These are phyloP conservation scores for Penicillium robsamsonii DNA, from an alignment of 495 filamentous ascomycete genomes.

Conservation along the genomic window DNA sequence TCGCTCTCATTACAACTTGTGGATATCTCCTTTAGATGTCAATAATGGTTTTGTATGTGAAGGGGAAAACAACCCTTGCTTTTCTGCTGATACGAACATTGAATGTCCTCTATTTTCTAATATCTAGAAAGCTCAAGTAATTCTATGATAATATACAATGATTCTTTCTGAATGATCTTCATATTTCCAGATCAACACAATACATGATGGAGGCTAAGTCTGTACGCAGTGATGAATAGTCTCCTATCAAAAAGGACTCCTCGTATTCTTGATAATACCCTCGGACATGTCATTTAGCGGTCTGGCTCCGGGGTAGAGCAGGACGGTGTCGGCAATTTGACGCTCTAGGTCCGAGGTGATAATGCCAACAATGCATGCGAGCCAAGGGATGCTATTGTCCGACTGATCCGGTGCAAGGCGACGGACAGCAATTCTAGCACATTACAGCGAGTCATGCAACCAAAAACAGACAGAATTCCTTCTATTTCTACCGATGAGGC, in stretches of 20 bases:
- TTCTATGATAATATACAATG: not conserved
- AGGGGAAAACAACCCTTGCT: not conserved
- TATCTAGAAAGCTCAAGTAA: not conserved
- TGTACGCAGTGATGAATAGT: not conserved
- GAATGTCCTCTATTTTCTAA: not conserved
- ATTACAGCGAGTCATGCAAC: not conserved
- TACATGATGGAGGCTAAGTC: not conserved
- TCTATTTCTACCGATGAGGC: not conserved
- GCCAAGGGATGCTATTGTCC: not conserved
- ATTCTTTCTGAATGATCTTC: not conserved
- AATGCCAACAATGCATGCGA: not conserved
- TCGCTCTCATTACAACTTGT: not conserved
- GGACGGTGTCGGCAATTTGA: not conserved
- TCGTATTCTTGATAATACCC: not conserved
- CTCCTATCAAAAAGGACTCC: not conserved
- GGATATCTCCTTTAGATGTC: conserved; percentile 8
- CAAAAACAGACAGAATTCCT: not conserved
- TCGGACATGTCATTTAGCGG: not conserved
- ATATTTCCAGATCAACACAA: not conserved
- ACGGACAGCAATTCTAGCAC: not conserved
- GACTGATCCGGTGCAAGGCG: not conserved
- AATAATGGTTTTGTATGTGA: conserved; percentile 9
- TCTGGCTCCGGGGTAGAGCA: not conserved
- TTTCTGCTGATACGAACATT: conserved; percentile 9
- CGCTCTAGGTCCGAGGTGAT: not conserved